Evolutionary conservation across 306 rosid species (phyloP).

Genomic region (Alnus rubra): DNA sequence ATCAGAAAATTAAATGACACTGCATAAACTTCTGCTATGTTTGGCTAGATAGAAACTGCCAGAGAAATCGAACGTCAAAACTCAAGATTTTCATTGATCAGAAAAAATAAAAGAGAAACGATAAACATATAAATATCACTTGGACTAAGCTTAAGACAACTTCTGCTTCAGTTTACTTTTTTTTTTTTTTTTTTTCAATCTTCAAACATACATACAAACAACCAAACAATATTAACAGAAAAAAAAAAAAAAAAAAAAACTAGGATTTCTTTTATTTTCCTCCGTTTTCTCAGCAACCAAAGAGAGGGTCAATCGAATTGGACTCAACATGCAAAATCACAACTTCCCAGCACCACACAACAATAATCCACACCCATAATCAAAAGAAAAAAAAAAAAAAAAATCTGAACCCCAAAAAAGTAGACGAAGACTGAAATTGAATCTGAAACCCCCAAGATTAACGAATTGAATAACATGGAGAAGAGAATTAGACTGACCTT

Average conservation of each 20-base stretch:
- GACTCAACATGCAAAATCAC: slow-evolving; percentile 34
- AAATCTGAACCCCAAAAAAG: slow-evolving; percentile 19
- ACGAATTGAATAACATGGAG: slow-evolving; percentile 35
- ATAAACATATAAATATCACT: slow-evolving; percentile 34
- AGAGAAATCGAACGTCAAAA: slow-evolving; percentile 25
- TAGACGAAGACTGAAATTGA: slow-evolving; percentile 29
- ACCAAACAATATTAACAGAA: not conserved
- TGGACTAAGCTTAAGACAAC: slow-evolving; percentile 50
- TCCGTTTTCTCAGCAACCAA: slow-evolving; percentile 56
- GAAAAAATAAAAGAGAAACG: not conserved
- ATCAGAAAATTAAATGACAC: slow-evolving; percentile 40
- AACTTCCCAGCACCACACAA: slow-evolving; percentile 26
- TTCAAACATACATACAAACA: slow-evolving; percentile 5
- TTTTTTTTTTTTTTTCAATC: not conserved
- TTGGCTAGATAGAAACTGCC: slow-evolving; percentile 45
- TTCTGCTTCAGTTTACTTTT: slow-evolving; percentile 37
- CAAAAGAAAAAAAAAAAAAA: slow-evolving; percentile 15
- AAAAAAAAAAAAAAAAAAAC: slow-evolving; percentile 24
- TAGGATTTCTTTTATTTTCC: slow-evolving; percentile 31
- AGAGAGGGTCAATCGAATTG: slow-evolving; percentile 37
- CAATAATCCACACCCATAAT: slow-evolving; percentile 24
- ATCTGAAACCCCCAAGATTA: slow-evolving; percentile 29
- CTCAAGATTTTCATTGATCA: slow-evolving; percentile 12
- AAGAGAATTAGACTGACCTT: slow-evolving; percentile 74
- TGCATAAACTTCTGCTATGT: slow-evolving; percentile 37